phyloP scores from a whole-genome alignment of 495 filamentous ascomycete species.

The Thermochaetoides thermophila region DNA sequence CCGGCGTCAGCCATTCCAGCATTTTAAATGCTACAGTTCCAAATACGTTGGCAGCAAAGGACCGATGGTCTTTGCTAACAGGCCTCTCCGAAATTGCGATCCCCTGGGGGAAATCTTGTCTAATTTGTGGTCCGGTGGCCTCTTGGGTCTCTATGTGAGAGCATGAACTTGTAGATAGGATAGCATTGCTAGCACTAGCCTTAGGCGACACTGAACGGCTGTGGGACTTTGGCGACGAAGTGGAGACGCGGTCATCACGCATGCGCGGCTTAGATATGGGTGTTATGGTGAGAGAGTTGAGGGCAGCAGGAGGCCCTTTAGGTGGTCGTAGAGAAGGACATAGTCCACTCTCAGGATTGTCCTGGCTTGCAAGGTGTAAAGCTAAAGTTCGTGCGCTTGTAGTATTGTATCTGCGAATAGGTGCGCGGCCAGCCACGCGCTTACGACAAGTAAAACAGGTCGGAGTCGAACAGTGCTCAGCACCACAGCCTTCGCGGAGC shows the following conservation, averaged over 20 bases:
- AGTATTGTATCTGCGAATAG: conserved; percentile 55
- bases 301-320: conserved; percentile 23
- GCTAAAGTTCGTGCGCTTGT: conserved; percentile 66
- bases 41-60: conserved; percentile 71
- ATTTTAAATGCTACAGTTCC: conserved; percentile 63
- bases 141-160: no score
- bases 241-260: conserved; percentile 2
- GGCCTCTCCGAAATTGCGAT: conserved; percentile 30
- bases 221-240: conserved; percentile 2
- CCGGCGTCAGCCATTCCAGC: conserved; percentile 62
- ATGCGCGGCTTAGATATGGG: conserved; percentile 14
- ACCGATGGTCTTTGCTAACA: conserved; percentile 60
- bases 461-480: conserved; percentile 51
- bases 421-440: conserved; percentile 44
- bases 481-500: conserved; percentile 67
- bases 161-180: no score
- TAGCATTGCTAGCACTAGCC: no score
- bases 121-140: no score
- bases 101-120: no score
- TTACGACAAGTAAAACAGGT: conserved; percentile 71
- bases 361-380: conserved; percentile 60
- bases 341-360: conserved; percentile 59
- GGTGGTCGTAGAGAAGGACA: conserved; percentile 41
- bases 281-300: conserved; percentile 23
- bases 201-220: no score